A percentile compares a stretch with the other conserved stretches of the same genome.
Evolutionary conservation across 1,139 yeast species (phyloP).

Genomic region (Hyphopichia burtonii): DNA sequence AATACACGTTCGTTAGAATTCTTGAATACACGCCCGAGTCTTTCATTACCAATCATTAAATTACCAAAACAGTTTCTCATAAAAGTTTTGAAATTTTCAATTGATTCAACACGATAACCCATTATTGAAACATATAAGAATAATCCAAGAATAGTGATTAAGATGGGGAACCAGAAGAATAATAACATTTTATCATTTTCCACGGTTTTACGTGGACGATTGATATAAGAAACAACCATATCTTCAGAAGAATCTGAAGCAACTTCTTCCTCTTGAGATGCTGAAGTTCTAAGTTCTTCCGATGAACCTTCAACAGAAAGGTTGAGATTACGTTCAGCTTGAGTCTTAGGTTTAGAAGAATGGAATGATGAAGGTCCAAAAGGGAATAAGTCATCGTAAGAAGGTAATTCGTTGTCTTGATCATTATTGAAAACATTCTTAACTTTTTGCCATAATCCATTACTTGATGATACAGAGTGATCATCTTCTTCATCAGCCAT

Average conservation of each 20-base stretch:
- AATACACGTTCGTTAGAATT: conserved; percentile 8
- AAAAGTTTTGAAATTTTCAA: conserved; percentile 44
- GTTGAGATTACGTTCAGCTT: conserved; percentile 35
- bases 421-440: conserved; percentile 53
- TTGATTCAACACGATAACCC: conserved; percentile 45
- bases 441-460: conserved; percentile 61
- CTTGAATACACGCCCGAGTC: conserved; percentile 57
- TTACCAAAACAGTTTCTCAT: conserved; percentile 57
- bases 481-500: conserved; percentile 8
- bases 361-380: conserved; percentile 39
- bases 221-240: conserved; percentile 53
- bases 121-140: conserved; percentile 51
- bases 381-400: conserved; percentile 84
- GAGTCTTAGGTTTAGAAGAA: conserved; percentile 31
- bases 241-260: conserved; percentile 53
- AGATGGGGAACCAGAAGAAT: conserved; percentile 83
- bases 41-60: conserved; percentile 66
- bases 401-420: conserved; percentile 50
- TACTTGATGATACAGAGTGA: conserved; percentile 10
- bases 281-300: neutral
- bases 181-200: conserved; percentile 82
- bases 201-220: conserved; percentile 61
- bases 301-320: conserved; percentile 7
- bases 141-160: conserved; percentile 52
- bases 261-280: conserved; percentile 16